Conservation (phyloP, 2,329 filamentous ascomycete genomes). For the Monosporascus sp. region DNA sequence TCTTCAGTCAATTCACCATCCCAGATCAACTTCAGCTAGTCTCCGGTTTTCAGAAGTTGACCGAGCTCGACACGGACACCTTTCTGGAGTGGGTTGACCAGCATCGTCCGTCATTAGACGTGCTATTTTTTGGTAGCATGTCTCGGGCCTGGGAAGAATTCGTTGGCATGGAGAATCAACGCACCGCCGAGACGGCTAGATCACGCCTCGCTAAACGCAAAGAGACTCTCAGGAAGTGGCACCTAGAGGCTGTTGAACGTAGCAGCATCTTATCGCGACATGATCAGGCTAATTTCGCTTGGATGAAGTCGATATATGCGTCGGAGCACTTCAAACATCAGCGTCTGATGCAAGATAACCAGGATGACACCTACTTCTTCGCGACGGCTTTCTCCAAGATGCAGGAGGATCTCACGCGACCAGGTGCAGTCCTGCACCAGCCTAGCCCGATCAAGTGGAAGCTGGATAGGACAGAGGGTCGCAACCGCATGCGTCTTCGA, state of each 20-base stretch:
- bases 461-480: slow-evolving; percentile 89
- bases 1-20: slow-evolving; percentile 68
- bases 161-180: slow-evolving; percentile 74
- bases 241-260: slow-evolving; percentile 58
- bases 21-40: slow-evolving; percentile 67
- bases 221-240: slow-evolving; percentile 79
- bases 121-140: slow-evolving; percentile 75
- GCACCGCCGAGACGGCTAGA: slow-evolving; percentile 70
- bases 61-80: slow-evolving; percentile 81
- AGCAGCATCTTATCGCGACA: slow-evolving; percentile 76
- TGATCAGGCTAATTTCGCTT: slow-evolving; percentile 79
- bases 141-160: slow-evolving; percentile 86
- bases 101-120: slow-evolving; percentile 71
- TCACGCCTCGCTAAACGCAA: slow-evolving; percentile 67
- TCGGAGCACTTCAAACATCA: slow-evolving; percentile 92
- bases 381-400: slow-evolving; percentile 72
- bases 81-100: slow-evolving; percentile 87
- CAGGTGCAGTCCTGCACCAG: slow-evolving; percentile 74
- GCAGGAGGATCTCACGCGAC: slow-evolving; percentile 70
- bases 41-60: slow-evolving; percentile 75
- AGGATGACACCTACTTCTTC: slow-evolving; percentile 80
- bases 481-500: slow-evolving; percentile 88
- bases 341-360: slow-evolving; percentile 82
- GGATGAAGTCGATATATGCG: slow-evolving; percentile 92
- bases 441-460: slow-evolving; percentile 71